These are phyloP conservation scores for Rhododendron vialii DNA, from an alignment of 148 eudicot species.

Conservation along the genomic window DNA sequence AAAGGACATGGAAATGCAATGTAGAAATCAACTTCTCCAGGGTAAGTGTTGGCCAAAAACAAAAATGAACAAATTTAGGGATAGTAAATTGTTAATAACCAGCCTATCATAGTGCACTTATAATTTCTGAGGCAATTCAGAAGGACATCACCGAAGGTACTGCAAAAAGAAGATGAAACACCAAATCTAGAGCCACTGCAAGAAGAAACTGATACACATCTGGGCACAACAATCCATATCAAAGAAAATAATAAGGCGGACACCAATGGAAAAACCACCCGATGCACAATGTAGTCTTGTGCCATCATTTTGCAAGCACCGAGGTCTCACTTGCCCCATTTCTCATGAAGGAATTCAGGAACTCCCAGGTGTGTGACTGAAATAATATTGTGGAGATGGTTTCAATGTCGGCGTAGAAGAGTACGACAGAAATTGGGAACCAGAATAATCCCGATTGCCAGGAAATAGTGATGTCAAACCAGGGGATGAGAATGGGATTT, in stretches of 20 bases:
- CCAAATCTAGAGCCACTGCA: not conserved
- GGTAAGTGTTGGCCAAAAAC: not conserved
- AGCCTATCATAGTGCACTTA: not conserved
- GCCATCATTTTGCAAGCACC: not conserved
- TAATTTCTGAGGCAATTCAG: not conserved
- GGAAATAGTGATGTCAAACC: conserved; percentile 10
- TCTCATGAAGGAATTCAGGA: not conserved
- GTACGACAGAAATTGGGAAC: not conserved
- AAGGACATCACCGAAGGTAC: not conserved
- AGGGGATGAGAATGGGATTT: not conserved
- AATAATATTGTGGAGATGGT: not conserved
- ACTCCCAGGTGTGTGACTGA: not conserved
- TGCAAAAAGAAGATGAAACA: not conserved
- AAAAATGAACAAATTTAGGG: not conserved
- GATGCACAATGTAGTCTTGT: not conserved
- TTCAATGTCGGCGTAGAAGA: not conserved
- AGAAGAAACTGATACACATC: not conserved
- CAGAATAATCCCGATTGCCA: conserved; percentile 8
- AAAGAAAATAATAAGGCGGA: no score
- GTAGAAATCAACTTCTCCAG: not conserved
- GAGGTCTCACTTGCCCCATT: not conserved
- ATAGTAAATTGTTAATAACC: not conserved
- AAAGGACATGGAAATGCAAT: not conserved
- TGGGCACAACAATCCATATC: not conserved
- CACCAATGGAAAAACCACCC: not conserved